Base-by-base conservation (phyloP, 495 filamentous ascomycete species). In the Lasiosphaeria miniovina region DNA sequence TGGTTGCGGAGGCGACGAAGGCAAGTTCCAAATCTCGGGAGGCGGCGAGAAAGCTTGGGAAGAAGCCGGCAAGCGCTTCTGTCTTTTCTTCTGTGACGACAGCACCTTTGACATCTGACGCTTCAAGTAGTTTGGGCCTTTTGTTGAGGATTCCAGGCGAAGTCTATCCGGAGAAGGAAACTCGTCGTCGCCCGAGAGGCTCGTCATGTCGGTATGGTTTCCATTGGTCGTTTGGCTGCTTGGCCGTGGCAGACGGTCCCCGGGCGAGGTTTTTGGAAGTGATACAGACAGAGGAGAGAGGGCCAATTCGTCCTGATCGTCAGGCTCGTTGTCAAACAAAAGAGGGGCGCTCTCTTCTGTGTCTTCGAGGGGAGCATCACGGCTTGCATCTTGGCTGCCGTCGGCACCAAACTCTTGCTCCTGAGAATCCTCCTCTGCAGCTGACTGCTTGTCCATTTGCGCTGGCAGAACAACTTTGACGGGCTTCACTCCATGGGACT, bases 401-500 rank as follows among this genome's bases (percentile, higher is more conserved):
- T 81, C 83, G 3, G 58, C 52, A 52, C 73, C 61, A 33, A 74
- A 79, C 15, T 85, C 82, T 49, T 72, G 67, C 6, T 84, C 78
- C 49, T 81, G 80, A 0, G 75, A 74, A 49, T 80, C 79, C 31
- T 79, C 74, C n/a, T 76, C 70, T 43, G 68, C 58, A 3, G 41
- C 63, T 46, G 54, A 52, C 57, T 52, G 64, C 52, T 60, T 65
- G 10, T 68, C 54, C 52, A 69, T 59, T 50, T 73, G 72, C 49
- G 68, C 48, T 10, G 71, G 70, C 9, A 62, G 48, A 10, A 74
- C 69, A 38, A 89, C 70, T 51, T 78, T 81, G 38, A 90, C 72
- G 0, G 88, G 87, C 58, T 81, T 83, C 7, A 90, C 59, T 0
- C 88, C 88, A 46, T 85, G 74, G 6, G 81, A 81, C 55, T 80